Base-by-base conservation (phyloP, 1,284 basidiomycete genomes). In the Golubevia pallescens region DNA sequence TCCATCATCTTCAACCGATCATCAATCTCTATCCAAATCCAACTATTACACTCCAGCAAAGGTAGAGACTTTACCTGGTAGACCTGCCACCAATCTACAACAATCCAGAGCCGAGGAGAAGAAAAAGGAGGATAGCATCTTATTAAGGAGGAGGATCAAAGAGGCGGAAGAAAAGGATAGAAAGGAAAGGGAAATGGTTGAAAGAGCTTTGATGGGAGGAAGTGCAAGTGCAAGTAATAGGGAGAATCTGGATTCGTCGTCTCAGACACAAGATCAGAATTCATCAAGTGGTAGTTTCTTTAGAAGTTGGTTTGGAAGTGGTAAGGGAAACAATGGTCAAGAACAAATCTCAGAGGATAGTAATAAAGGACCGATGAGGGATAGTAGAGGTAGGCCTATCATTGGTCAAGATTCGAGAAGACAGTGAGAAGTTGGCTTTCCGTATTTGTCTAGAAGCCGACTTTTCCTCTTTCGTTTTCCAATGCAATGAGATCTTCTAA, bases 311-410 rank as follows among this genome's bases (percentile, higher is more conserved):
- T 1, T 62, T 74, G 0, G 70, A 57, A 8, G 52, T 63, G 38
- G 73, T 68, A 0, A 56, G 67, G 21, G 70, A 68, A 48, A 34
- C 66, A 13, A 65, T 67, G 57, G 24, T 70, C 13, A 68, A 24
- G 59, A 53, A 72, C n/a, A 71, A 70, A 32, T 70, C 70, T 24
- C 66, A 70, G 61, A 28, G 64, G n/a, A n/a, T n/a, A n/a, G n/a
- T n/a, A 10, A 54, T 72, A 28, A 71, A 75, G 28, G 73, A 72
- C n/a, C 65, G 51, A 62, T 63, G 51, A 74, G 63, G 23, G n/a
- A 42, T 14, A 20, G 8, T 3, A 67, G 60, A 54, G 16, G 53
- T 13, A 60, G 72, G 24, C 70, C 73, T 10, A 66, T 69, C 16
- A 66, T 74, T 20, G 73, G 73, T 0, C 61, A 69, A 57, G 68